Evolutionary conservation across 2,329 filamentous ascomycete species (phyloP).

Genomic region (Graphilbum fragrans): DNA sequence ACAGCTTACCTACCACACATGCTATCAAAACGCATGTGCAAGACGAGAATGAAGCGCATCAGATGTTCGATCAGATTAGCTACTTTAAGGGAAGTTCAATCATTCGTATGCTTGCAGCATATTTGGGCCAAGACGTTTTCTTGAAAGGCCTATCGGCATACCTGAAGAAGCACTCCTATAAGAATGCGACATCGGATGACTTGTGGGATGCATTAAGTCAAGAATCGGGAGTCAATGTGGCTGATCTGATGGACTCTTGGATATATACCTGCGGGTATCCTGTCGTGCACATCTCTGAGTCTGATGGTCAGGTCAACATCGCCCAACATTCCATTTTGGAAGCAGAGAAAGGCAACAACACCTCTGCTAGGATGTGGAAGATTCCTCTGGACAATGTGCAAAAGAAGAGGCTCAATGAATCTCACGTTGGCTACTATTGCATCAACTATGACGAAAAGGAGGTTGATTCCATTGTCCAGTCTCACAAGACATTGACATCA

Average conservation of each 20-base stretch:
- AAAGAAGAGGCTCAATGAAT: conserved; percentile 68
- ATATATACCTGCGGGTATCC: conserved; percentile 93
- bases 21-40: conserved; percentile 90
- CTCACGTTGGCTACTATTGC: conserved; percentile 79
- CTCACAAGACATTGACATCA: conserved; percentile 83
- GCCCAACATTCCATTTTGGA: background rate
- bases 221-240: conserved; percentile 76
- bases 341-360: background rate
- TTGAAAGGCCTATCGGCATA: conserved; percentile 83
- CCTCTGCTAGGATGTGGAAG: background rate
- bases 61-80: conserved; percentile 93
- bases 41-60: conserved; percentile 88
- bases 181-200: conserved; percentile 80
- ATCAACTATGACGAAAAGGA: conserved; percentile 84
- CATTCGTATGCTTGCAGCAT: conserved; percentile 86
- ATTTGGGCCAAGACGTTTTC: conserved; percentile 83
- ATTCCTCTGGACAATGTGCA: conserved; percentile 28
- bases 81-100: conserved; percentile 93
- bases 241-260: conserved; percentile 83
- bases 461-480: conserved; percentile 87
- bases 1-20: conserved; percentile 81
- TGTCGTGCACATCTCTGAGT: conserved; percentile 78
- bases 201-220: conserved; percentile 82
- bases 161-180: conserved; percentile 75
- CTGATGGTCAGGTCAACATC: conserved; percentile 31